These are phyloP conservation scores for Cyberlindnera mrakii DNA, from an alignment of 805 yeast genomes.

Conservation along the genomic window DNA sequence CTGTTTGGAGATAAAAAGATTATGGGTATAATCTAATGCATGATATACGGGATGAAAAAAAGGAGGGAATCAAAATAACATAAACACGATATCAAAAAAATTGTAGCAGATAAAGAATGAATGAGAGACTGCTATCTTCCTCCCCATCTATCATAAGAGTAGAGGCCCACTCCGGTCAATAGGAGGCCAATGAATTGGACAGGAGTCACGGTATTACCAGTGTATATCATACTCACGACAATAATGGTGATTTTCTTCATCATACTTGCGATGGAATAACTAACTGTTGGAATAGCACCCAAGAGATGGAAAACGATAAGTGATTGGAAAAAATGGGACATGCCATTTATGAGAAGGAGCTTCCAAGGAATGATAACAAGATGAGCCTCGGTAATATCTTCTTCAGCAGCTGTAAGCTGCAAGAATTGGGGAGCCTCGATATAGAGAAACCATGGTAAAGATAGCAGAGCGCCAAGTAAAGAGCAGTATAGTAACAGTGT, in stretches of 20 bases:
- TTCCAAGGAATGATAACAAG: conserved; percentile 36
- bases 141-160: conserved; percentile 59
- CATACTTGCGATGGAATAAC: conserved; percentile 82
- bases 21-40: background rate
- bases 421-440: conserved; percentile 46
- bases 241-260: conserved; percentile 85
- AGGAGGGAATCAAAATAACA: background rate
- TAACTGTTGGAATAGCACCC: conserved; percentile 76
- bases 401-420: conserved; percentile 1
- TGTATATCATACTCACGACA: conserved; percentile 65
- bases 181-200: conserved; percentile 44
- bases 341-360: conserved; percentile 57
- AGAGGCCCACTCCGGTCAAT: conserved; percentile 50
- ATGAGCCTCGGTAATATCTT: conserved; percentile 19
- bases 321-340: conserved; percentile 75
- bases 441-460: conserved; percentile 67
- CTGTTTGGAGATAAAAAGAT: conserved; percentile 33
- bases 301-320: conserved; percentile 74
- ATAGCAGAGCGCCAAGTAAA: conserved; percentile 58
- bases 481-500: conserved; percentile 80
- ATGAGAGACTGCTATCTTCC: conserved; percentile 4
- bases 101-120: background rate
- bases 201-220: conserved; percentile 41
- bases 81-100: too few relatives aligned
- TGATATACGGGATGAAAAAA: background rate